Evolutionary conservation across 2,329 filamentous ascomycete genomes (phyloP).

Genomic region (Arthroderma sp.): DNA sequence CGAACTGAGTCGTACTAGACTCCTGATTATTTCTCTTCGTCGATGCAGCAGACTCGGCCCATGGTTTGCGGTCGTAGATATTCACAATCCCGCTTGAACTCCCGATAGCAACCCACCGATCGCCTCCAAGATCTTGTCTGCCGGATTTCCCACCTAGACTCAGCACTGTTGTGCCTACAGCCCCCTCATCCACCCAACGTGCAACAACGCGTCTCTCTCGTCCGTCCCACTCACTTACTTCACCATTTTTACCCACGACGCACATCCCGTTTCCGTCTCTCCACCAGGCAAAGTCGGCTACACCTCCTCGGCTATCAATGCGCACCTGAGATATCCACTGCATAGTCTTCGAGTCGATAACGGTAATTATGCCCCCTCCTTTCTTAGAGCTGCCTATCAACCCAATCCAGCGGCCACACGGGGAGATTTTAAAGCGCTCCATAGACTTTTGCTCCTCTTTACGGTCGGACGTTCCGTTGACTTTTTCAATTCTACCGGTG

Average conservation of each 20-base stretch:
- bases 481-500: conserved; percentile 69
- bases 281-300: conserved; percentile 93
- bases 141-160: conserved; percentile 49
- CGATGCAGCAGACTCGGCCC: conserved; percentile 33
- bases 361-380: conserved; percentile 76
- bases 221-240: conserved; percentile 80
- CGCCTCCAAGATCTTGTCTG: conserved; percentile 46
- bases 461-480: conserved; percentile 56
- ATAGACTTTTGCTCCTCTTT: conserved; percentile 73
- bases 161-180: conserved; percentile 70
- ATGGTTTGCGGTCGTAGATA: conserved; percentile 69
- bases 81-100: conserved; percentile 82
- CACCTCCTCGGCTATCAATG: conserved; percentile 66
- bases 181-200: conserved; percentile 82
- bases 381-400: conserved; percentile 68
- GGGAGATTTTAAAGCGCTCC: conserved; percentile 80
- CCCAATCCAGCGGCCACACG: conserved; percentile 75
- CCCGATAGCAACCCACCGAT: conserved; percentile 81
- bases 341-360: conserved; percentile 64
- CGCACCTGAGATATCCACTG: conserved; percentile 80
- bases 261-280: conserved; percentile 66
- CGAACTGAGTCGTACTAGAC: conserved; percentile 21
- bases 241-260: conserved; percentile 72
- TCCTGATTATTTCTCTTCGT: conserved; percentile 17
- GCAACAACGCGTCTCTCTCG: conserved; percentile 55